phyloP scores from a whole-genome alignment of 169 alveolate species.

The Perkinsus marinus region DNA sequence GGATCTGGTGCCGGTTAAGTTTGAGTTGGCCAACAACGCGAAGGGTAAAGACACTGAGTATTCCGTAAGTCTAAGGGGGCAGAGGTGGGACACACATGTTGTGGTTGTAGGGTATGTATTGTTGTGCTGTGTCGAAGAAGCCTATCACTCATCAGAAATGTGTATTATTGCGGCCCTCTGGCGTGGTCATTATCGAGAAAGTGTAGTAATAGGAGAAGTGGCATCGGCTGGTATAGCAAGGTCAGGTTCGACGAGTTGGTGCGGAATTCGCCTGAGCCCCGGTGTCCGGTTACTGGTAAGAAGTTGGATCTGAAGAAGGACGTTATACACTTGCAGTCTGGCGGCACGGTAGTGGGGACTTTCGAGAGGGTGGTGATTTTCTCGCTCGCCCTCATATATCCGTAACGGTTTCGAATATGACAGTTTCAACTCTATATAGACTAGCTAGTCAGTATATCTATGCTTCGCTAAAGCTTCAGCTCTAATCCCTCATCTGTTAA shows the following conservation, averaged over 20 bases:
- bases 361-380: too few relatives aligned
- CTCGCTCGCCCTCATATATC: too few relatives aligned
- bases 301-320: background rate
- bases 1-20: background rate
- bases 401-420: too few relatives aligned
- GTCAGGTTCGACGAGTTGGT: background rate
- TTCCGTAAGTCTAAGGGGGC: background rate
- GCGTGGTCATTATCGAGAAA: background rate
- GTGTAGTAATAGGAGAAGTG: background rate
- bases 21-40: background rate
- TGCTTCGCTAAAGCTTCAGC: too few relatives aligned
- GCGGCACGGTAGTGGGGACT: background rate
- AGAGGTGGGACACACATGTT: too few relatives aligned
- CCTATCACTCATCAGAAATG: background rate
- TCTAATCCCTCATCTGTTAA: too few relatives aligned
- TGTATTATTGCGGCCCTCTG: background rate
- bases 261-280: background rate
- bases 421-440: too few relatives aligned
- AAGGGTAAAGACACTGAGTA: background rate
- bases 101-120: background rate
- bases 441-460: too few relatives aligned
- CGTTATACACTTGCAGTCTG: background rate
- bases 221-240: background rate
- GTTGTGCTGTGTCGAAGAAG: background rate
- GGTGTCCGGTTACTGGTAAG: background rate